phyloP scores from a whole-genome alignment of 2,329 filamentous ascomycete genomes.

The Pochonia chlamydosporia region DNA sequence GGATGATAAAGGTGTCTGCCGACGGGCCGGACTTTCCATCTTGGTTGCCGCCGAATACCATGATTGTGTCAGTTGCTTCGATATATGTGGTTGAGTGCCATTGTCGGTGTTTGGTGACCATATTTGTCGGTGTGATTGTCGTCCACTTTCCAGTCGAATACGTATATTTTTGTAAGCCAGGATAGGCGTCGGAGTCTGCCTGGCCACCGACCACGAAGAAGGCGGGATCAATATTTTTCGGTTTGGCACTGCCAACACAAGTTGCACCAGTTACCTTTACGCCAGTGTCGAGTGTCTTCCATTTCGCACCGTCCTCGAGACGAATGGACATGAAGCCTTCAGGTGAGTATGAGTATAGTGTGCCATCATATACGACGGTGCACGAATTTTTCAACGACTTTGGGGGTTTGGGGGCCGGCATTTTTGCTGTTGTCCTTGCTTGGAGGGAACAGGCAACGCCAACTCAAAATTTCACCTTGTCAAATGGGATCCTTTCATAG shows the following conservation, averaged over 20 bases:
- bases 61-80: slow-evolving; percentile 60
- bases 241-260: slow-evolving; percentile 67
- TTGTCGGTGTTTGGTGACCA: slow-evolving; percentile 61
- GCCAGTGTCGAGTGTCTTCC: slow-evolving; percentile 61
- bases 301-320: slow-evolving; percentile 63
- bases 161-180: slow-evolving; percentile 66
- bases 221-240: slow-evolving; percentile 51
- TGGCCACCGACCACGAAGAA: slow-evolving; percentile 80
- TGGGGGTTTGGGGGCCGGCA: slow-evolving; percentile 68
- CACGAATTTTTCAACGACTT: slow-evolving; percentile 71
- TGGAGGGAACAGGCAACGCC: neutral
- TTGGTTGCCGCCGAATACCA: slow-evolving; percentile 75
- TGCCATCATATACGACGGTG: slow-evolving; percentile 73
- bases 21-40: slow-evolving; percentile 53
- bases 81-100: slow-evolving; percentile 75
- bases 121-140: slow-evolving; percentile 34
- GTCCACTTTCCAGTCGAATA: slow-evolving; percentile 50
- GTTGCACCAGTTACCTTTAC: slow-evolving; percentile 66
- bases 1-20: slow-evolving; percentile 70
- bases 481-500: slow-evolving; percentile 2
- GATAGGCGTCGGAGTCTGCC: slow-evolving; percentile 48
- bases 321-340: slow-evolving; percentile 69
- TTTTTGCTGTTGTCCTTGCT: slow-evolving; percentile 29
- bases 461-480: neutral
- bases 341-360: slow-evolving; percentile 76